phyloP scores from a whole-genome alignment of 176 grass and related monocot species.

The Aegilops speltoides region DNA sequence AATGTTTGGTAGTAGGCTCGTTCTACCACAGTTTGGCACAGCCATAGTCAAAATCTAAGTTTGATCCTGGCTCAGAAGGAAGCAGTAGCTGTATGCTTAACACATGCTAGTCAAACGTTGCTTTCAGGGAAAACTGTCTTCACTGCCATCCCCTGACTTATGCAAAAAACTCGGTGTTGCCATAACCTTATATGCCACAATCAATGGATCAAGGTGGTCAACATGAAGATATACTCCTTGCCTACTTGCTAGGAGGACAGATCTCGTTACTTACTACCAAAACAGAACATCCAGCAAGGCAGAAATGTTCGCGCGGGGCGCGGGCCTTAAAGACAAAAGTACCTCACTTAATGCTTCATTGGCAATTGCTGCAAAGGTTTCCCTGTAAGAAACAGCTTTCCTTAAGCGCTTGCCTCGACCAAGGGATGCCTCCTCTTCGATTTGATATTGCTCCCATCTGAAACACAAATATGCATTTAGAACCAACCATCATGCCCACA shows the following conservation, averaged over 20 bases:
- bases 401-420: conserved; percentile 95
- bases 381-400: conserved; percentile 97
- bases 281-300: not conserved
- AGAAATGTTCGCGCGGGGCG: too few relatives aligned
- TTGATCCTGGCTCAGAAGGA: too few relatives aligned
- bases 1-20: too few relatives aligned
- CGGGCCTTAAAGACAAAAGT: not conserved
- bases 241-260: not conserved
- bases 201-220: conserved; percentile 8
- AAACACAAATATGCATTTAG: conserved; percentile 36
- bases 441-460: conserved; percentile 96
- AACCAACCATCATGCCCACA: not conserved
- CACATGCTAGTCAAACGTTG: too few relatives aligned
- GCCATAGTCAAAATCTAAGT: too few relatives aligned
- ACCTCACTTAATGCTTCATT: conserved; percentile 99
- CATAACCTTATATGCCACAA: not conserved
- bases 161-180: not conserved
- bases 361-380: conserved; percentile 86
- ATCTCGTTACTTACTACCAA: not conserved
- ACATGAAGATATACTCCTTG: not conserved
- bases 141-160: too few relatives aligned
- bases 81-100: too few relatives aligned
- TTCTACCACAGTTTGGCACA: too few relatives aligned
- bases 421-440: conserved; percentile 89
- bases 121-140: too few relatives aligned